These are phyloP conservation scores for Taiozyma onychis DNA, from an alignment of 1,139 yeast species.

Conservation along the genomic window DNA sequence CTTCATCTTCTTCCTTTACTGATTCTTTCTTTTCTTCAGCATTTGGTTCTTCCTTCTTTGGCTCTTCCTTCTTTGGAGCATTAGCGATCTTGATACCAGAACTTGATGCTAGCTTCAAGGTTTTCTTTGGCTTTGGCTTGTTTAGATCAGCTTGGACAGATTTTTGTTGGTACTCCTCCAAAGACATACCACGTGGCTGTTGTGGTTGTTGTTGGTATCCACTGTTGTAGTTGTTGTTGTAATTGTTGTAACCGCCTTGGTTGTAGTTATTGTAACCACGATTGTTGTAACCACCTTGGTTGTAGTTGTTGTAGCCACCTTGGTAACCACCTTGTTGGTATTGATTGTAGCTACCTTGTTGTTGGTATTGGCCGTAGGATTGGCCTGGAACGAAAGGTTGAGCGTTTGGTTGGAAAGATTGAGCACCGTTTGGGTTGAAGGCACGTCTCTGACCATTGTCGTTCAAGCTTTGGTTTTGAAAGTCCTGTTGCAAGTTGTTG, in stretches of 20 bases:
- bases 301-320: constrained; percentile 24
- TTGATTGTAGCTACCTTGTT: constrained; percentile 7
- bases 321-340: constrained; percentile 23
- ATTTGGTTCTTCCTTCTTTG: constrained; percentile 26
- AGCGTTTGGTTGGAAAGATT: constrained; percentile 19
- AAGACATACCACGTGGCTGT: constrained; percentile 64
- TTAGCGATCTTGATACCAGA: constrained; percentile 66
- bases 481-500: constrained; percentile 50
- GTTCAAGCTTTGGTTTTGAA: constrained; percentile 40
- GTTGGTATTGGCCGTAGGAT: constrained; percentile 8
- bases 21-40: constrained; percentile 19
- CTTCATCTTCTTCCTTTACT: constrained; percentile 18
- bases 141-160: constrained; percentile 26
- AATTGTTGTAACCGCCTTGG: constrained; percentile 20
- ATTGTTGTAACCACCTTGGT: constrained; percentile 18
- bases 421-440: constrained; percentile 19
- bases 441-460: constrained; percentile 17
- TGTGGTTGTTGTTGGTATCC: constrained; percentile 17
- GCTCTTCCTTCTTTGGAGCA: constrained; percentile 40
- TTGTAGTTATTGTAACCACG: constrained; percentile 19
- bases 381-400: constrained; percentile 23
- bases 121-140: constrained; percentile 47
- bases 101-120: constrained; percentile 60
- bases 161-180: constrained; percentile 74
- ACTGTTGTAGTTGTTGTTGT: constrained; percentile 14